Percentiles rank a stretch among this genome's conserved stretches.
These are phyloP conservation scores for Neurospora pannonica DNA, from an alignment of 495 filamentous ascomycete genomes.

Conservation along the genomic window DNA sequence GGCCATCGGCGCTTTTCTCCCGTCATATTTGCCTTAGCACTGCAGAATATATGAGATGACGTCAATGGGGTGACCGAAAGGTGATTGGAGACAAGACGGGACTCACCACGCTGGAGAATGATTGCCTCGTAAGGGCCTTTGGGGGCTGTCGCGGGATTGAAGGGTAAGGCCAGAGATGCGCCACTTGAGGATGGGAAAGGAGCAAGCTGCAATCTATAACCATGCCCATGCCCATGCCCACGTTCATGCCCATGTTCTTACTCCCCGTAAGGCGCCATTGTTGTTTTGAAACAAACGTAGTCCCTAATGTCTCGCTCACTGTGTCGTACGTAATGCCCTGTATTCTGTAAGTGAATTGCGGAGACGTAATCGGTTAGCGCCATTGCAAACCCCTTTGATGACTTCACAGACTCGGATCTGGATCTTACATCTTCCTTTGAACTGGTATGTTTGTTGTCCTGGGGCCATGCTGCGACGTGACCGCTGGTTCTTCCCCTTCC, in stretches of 20 bases:
- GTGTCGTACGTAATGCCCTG: background rate
- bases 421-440: background rate
- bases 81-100: background rate
- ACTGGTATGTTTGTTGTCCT: background rate
- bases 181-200: background rate
- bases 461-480: background rate
- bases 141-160: background rate
- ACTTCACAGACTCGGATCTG: background rate
- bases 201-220: background rate
- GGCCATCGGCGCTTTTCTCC: background rate
- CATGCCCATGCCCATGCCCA: background rate
- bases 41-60: background rate
- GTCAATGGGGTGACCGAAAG: background rate
- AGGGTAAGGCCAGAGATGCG: background rate
- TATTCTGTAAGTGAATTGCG: background rate
- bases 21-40: background rate
- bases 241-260: background rate
- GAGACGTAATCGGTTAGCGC: background rate
- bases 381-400: background rate
- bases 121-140: background rate
- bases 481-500: background rate
- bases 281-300: background rate
- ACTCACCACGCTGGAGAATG: background rate
- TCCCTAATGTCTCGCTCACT: background rate
- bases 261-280: background rate